Conservation (phyloP, 1,284 basidiomycete species). For the Malassezia sp. region DNA sequence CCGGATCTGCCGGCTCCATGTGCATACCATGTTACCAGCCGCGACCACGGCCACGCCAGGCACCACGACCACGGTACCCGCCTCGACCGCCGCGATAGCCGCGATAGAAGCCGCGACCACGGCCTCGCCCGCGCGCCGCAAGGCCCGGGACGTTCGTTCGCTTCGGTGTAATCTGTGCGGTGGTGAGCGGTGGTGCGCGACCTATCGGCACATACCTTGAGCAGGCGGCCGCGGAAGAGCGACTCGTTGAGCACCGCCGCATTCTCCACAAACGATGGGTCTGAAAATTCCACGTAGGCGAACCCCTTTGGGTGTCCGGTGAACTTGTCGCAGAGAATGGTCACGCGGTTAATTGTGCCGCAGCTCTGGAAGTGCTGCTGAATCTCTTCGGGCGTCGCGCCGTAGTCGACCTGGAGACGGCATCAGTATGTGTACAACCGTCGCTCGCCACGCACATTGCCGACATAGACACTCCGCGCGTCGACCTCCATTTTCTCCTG, state of each 20-base stretch:
- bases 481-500: slow-evolving; percentile 59
- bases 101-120: slow-evolving; percentile 28
- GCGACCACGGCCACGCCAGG: slow-evolving; percentile 27
- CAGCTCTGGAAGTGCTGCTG: slow-evolving; percentile 95
- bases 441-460: slow-evolving; percentile 62
- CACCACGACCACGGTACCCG: slow-evolving; percentile 16
- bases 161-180: slow-evolving; percentile 36
- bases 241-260: slow-evolving; percentile 92
- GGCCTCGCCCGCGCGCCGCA: slow-evolving; percentile 30
- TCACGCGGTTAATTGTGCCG: slow-evolving; percentile 96
- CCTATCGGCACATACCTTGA: slow-evolving; percentile 69
- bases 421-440: too few relatives aligned
- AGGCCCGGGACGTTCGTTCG: slow-evolving; percentile 44
- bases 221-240: slow-evolving; percentile 78
- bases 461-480: slow-evolving; percentile 80
- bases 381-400: slow-evolving; percentile 93
- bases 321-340: slow-evolving; percentile 98
- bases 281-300: slow-evolving; percentile 97
- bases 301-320: slow-evolving; percentile 99
- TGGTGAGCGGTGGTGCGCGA: too few relatives aligned
- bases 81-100: slow-evolving; percentile 20
- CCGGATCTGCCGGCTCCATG: too few relatives aligned
- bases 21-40: slow-evolving; percentile 5
- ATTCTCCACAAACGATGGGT: slow-evolving; percentile 80
- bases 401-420: slow-evolving; percentile 96